phyloP scores from a whole-genome alignment of 2,329 filamentous ascomycete species.

The Fusarium luffae region DNA sequence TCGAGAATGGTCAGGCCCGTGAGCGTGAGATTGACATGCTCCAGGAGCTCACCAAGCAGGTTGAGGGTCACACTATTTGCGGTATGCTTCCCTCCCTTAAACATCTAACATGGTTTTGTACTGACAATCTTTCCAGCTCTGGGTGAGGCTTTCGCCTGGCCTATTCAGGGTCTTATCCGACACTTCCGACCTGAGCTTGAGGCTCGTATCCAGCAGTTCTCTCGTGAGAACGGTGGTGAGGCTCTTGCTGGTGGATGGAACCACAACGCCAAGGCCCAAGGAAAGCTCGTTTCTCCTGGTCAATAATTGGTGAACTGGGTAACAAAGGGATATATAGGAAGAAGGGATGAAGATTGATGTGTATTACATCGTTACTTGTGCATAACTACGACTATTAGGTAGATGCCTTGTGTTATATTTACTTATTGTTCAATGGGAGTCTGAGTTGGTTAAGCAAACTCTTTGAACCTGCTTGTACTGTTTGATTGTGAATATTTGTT shows the following conservation, averaged over 20 bases:
- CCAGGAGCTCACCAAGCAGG: slow-evolving; percentile 98
- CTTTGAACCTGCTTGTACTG: background rate
- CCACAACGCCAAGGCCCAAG: slow-evolving; percentile 78
- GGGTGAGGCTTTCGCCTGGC: slow-evolving; percentile 98
- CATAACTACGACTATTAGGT: slow-evolving; percentile 44
- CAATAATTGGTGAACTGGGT: slow-evolving; percentile 68
- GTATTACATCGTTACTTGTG: slow-evolving; percentile 41
- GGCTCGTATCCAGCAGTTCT: slow-evolving; percentile 85
- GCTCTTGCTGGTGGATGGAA: slow-evolving; percentile 90
- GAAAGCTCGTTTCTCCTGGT: slow-evolving; percentile 87
- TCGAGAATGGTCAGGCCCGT: slow-evolving; percentile 89
- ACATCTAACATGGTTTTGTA: slow-evolving; percentile 1
- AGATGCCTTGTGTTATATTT: slow-evolving; percentile 48
- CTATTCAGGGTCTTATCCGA: slow-evolving; percentile 95
- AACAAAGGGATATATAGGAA: slow-evolving; percentile 31
- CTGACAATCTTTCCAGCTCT: slow-evolving; percentile 68
- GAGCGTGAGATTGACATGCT: slow-evolving; percentile 98
- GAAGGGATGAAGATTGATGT: slow-evolving; percentile 37
- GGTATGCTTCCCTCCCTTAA: slow-evolving; percentile 63
- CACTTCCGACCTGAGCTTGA: slow-evolving; percentile 98
- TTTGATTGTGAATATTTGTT: background rate
- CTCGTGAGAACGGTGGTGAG: slow-evolving; percentile 76
- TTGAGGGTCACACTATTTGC: slow-evolving; percentile 99
- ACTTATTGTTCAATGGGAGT: slow-evolving; percentile 42
- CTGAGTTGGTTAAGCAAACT: slow-evolving; percentile 9